Conservation (phyloP, 768 basidiomycete genomes). For the Tremella mesenterica region DNA sequence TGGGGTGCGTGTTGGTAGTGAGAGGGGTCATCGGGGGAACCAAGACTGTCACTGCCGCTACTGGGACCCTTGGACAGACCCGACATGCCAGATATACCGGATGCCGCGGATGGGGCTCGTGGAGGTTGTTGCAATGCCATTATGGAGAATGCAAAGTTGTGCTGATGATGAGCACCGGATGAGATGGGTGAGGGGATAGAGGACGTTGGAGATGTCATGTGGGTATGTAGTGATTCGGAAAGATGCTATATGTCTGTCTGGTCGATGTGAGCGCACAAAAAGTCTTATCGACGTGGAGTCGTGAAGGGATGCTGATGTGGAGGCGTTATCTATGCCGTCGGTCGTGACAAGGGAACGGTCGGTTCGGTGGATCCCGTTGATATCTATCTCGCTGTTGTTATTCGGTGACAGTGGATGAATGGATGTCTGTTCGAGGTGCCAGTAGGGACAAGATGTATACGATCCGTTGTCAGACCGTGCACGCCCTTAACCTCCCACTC, state of each 20-base stretch:
- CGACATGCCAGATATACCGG: not conserved
- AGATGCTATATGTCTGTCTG: too few species aligned
- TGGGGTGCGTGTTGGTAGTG: constrained; percentile 1
- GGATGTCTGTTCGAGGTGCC: too few species aligned
- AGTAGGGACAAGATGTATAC: too few species aligned
- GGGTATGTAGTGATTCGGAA: too few species aligned
- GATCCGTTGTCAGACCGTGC: too few species aligned
- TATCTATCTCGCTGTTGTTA: too few species aligned
- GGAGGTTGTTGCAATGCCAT: not conserved
- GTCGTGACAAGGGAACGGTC: too few species aligned
- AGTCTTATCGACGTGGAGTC: not conserved
- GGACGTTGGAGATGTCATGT: constrained; percentile 23
- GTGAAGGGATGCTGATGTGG: not conserved
- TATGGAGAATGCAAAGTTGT: constrained; percentile 3
- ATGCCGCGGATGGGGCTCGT: not conserved
- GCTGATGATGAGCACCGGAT: constrained; percentile 12
- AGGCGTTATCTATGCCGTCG: too few species aligned
- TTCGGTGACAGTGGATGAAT: too few species aligned
- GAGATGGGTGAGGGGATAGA: constrained; percentile 23
- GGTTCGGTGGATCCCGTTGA: too few species aligned
- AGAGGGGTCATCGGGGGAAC: not conserved
- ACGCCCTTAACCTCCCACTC: too few species aligned
- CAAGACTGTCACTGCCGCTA: not conserved
- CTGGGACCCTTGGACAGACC: not conserved
- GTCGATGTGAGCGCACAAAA: not conserved